Evolutionary conservation across 305 asterid species (phyloP).

Genomic region (Fraxinus floribunda): DNA sequence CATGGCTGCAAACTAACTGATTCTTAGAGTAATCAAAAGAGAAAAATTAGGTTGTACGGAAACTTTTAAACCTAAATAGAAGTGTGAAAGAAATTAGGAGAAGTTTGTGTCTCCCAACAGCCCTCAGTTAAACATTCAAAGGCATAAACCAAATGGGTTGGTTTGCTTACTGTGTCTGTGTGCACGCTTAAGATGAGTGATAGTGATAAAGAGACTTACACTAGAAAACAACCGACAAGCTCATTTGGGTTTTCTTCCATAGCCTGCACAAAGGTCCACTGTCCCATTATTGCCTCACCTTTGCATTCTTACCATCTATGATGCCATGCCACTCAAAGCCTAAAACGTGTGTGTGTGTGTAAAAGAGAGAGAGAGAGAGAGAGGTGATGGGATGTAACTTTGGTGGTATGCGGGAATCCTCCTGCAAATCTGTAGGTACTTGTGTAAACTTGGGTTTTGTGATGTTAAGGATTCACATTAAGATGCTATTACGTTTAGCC

Average conservation of each 20-base stretch:
- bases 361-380: not conserved
- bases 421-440: not conserved
- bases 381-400: not conserved
- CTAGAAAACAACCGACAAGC: constrained; percentile 66
- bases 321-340: not conserved
- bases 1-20: not conserved
- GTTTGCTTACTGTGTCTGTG: constrained; percentile 6
- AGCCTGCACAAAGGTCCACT: constrained; percentile 39
- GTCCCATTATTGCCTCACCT: constrained; percentile 23
- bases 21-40: not conserved
- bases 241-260: constrained; percentile 50
- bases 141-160: constrained; percentile 24
- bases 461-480: not conserved
- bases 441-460: not conserved
- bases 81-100: constrained; percentile 1
- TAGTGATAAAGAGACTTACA: constrained; percentile 24
- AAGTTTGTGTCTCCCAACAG: constrained; percentile 48
- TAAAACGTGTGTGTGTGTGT: not conserved
- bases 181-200: constrained; percentile 6
- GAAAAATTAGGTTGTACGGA: not conserved
- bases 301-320: not conserved
- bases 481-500: not conserved
- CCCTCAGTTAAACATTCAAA: constrained; percentile 26
- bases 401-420: not conserved
- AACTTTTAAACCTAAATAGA: not conserved